Percentiles rank a stretch among this genome's conserved stretches.
Evolutionary conservation across 2,329 filamentous ascomycete species (phyloP).

Genomic region (Fusarium tjaetaba): DNA sequence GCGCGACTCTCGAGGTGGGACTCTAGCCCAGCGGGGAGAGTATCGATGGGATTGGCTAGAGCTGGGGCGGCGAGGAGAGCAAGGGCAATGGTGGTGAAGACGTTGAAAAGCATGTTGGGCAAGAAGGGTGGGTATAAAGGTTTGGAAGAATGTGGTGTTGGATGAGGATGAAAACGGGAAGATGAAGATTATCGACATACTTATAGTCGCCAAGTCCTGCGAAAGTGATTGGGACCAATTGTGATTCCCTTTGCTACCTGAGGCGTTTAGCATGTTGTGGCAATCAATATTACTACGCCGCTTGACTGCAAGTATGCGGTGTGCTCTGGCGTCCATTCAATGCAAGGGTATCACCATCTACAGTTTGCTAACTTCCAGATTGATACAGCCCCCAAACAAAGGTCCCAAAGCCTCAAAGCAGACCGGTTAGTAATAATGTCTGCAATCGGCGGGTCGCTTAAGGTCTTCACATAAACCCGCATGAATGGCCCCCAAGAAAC

Average conservation of each 20-base stretch:
- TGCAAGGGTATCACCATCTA: rapidly evolving
- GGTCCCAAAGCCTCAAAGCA: neutral
- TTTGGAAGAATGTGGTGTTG: too few relatives aligned
- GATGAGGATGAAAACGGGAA: neutral
- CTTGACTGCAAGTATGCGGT: neutral
- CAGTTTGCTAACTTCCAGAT: neutral
- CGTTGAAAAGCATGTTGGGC: neutral
- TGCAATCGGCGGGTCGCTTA: neutral
- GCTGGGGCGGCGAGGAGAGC: neutral
- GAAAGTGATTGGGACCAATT: rapidly evolving
- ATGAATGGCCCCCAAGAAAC: neutral
- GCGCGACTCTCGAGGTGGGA: neutral
- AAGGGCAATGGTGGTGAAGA: neutral
- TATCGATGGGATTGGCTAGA: neutral
- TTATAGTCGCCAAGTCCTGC: neutral
- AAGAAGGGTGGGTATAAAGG: rapidly evolving
- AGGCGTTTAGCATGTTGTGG: too few relatives aligned
- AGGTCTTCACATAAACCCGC: neutral
- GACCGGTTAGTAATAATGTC: rapidly evolving
- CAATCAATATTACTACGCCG: neutral
- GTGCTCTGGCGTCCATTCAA: neutral
- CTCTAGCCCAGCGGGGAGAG: neutral
- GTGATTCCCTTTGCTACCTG: neutral
- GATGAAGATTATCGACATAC: neutral
- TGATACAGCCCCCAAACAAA: neutral